Conservation (phyloP, 495 filamentous ascomycete genomes). For the Neurospora sp. region DNA sequence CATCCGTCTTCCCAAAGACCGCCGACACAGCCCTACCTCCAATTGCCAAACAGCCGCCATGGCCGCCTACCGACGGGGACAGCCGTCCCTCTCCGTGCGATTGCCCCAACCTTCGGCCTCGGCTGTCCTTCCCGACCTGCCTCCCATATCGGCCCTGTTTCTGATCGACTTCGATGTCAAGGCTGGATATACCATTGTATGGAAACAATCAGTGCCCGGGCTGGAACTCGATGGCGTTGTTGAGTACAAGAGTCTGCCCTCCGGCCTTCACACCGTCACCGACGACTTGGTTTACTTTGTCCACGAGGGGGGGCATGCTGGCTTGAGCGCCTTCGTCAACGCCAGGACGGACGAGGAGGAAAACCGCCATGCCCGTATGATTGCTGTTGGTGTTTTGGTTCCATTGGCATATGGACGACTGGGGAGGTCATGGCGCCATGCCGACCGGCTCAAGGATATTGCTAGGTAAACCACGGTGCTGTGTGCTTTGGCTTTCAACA, state of each 20-base stretch:
- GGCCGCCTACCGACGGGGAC: conserved; percentile 42
- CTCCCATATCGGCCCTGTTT: conserved; percentile 73
- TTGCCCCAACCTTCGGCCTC: conserved; percentile 23
- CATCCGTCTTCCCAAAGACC: neutral
- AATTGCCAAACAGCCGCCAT: conserved; percentile 19
- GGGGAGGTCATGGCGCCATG: conserved; percentile 84
- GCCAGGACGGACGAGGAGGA: conserved; percentile 61
- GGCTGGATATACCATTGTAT: conserved; percentile 75
- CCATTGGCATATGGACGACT: conserved; percentile 78
- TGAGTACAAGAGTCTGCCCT: conserved; percentile 89
- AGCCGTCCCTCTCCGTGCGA: conserved; percentile 38
- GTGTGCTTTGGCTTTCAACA: conserved; percentile 10
- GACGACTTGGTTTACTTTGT: conserved; percentile 91
- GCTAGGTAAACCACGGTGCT: conserved; percentile 44
- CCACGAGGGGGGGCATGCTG: conserved; percentile 67
- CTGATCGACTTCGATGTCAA: conserved; percentile 81
- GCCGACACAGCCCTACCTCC: neutral
- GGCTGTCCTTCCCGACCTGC: conserved; percentile 42
- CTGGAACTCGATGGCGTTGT: conserved; percentile 81
- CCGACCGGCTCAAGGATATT: conserved; percentile 61
- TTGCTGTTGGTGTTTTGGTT: conserved; percentile 82
- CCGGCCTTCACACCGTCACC: conserved; percentile 79
- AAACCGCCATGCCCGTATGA: conserved; percentile 82
- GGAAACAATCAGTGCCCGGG: conserved; percentile 63
- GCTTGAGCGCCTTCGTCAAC: conserved; percentile 88